Evolutionary conservation across 2,329 filamentous ascomycete genomes (phyloP).

Genomic region (Colletotrichum lindemuthianum): DNA sequence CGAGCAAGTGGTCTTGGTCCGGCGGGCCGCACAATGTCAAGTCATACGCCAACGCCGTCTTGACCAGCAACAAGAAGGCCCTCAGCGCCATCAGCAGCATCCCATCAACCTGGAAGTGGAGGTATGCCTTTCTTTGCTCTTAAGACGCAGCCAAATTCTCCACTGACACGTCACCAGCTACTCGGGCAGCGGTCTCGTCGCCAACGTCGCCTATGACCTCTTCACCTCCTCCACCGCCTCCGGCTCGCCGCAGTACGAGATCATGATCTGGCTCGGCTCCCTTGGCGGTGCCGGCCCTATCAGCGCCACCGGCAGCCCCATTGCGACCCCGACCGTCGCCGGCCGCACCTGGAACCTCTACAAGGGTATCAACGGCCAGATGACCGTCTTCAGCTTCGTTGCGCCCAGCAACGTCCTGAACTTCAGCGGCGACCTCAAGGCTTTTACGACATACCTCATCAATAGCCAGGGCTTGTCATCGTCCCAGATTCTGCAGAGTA

Average conservation of each 20-base stretch:
- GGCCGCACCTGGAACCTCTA: conserved; percentile 68
- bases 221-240: conserved; percentile 63
- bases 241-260: conserved; percentile 62
- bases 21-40: conserved; percentile 52
- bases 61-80: conserved; percentile 41
- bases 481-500: conserved; percentile 46
- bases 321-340: conserved; percentile 64
- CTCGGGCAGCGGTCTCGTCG: conserved; percentile 49
- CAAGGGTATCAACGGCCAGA: conserved; percentile 67
- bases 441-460: conserved; percentile 67
- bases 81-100: conserved; percentile 47
- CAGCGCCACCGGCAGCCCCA: conserved; percentile 54
- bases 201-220: conserved; percentile 70
- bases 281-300: conserved; percentile 70
- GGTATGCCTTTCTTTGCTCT: conserved; percentile 33
- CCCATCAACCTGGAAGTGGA: conserved; percentile 46
- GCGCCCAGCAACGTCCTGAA: conserved; percentile 52
- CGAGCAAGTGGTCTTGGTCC: conserved; percentile 52
- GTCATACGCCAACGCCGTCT: conserved; percentile 52
- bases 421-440: conserved; percentile 66
- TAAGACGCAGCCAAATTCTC: background rate
- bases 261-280: conserved; percentile 72
- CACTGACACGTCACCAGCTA: conserved; percentile 42
- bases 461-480: conserved; percentile 56
- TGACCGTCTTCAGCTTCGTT: conserved; percentile 68